These are phyloP conservation scores for Grosmannia huntii DNA, from an alignment of 2,329 filamentous ascomycete species.

Conservation along the genomic window DNA sequence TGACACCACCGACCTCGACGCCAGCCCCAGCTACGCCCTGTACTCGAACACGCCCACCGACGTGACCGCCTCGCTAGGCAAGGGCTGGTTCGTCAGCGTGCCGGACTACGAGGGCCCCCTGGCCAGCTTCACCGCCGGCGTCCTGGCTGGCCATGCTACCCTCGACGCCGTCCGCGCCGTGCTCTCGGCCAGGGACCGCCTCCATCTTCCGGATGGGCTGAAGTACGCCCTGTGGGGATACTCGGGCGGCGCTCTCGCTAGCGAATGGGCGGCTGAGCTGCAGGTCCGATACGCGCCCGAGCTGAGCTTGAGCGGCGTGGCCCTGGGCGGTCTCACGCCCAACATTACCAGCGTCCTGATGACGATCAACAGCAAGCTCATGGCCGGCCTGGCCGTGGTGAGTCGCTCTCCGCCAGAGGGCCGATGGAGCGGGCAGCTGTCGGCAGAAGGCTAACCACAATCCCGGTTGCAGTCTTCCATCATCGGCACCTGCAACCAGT, in stretches of 20 bases:
- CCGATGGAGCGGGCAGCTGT: too few species aligned
- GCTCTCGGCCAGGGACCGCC: conserved; percentile 12
- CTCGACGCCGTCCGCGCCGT: conserved; percentile 30
- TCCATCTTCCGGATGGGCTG: conserved; percentile 9
- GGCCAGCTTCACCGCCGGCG: conserved; percentile 28
- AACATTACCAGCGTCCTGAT: conserved; percentile 24
- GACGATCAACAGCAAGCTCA: conserved; percentile 18
- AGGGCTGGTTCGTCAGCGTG: conserved; percentile 30
- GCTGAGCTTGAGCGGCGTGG: conserved; percentile 29
- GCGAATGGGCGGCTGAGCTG: conserved; percentile 36
- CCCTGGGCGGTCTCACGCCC: conserved; percentile 31
- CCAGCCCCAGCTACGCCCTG: conserved; percentile 22
- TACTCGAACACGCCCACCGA: conserved; percentile 15
- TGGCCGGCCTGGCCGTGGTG: conserved; percentile 22
- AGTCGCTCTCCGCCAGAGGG: conserved; percentile 2
- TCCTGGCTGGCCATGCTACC: conserved; percentile 28
- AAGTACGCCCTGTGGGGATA: conserved; percentile 35
- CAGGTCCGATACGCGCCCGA: conserved; percentile 34
- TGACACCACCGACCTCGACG: conserved; percentile 25
- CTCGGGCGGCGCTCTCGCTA: conserved; percentile 36
- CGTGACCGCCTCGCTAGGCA: conserved; percentile 22
- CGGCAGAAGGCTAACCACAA: too few species aligned
- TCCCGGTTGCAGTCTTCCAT: conserved; percentile 17
- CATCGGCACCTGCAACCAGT: conserved; percentile 22
- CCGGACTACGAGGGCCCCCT: conserved; percentile 31